Conservation (phyloP, 139 green algal species). For the Limnomonas spitsbergensis region DNA sequence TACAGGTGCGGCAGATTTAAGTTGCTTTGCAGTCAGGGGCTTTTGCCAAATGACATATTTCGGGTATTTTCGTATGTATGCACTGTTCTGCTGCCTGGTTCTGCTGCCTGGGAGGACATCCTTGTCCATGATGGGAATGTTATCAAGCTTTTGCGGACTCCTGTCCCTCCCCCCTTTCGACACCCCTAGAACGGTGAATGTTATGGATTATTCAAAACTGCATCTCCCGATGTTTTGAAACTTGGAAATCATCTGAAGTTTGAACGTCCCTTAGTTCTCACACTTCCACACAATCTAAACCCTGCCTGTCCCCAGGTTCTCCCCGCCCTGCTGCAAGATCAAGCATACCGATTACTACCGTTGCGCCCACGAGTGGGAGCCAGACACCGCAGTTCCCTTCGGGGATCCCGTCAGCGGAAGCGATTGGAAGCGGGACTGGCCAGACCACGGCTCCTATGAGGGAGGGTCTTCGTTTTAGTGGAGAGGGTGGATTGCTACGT, state of each 20-base stretch:
- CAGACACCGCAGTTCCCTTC: slow-evolving; percentile 35
- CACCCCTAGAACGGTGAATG: slow-evolving; percentile 25
- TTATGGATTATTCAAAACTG: slow-evolving; percentile 3
- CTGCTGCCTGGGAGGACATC: too few relatives aligned
- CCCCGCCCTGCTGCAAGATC: slow-evolving; percentile 40
- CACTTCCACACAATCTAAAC: neutral
- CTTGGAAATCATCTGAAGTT: neutral
- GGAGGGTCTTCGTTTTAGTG: slow-evolving; percentile 29
- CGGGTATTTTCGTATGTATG: too few relatives aligned
- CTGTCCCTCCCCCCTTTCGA: neutral
- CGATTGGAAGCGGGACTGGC: slow-evolving; percentile 21
- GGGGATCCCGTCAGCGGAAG: slow-evolving; percentile 29
- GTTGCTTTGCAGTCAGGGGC: neutral
- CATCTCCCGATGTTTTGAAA: too few relatives aligned
- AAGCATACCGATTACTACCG: slow-evolving; percentile 44
- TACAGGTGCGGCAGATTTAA: slow-evolving; percentile 27
- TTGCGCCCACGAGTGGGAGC: slow-evolving; percentile 34
- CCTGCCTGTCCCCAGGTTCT: slow-evolving; percentile 16
- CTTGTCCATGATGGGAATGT: too few relatives aligned
- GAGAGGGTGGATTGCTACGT: neutral
- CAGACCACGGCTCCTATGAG: slow-evolving; percentile 36
- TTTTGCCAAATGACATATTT: neutral
- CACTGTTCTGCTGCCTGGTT: too few relatives aligned
- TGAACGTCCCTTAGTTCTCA: neutral
- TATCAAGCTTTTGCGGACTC: too few relatives aligned